phyloP scores from a whole-genome alignment of 2,329 filamentous ascomycete species.

The Colletotrichum sp. region DNA sequence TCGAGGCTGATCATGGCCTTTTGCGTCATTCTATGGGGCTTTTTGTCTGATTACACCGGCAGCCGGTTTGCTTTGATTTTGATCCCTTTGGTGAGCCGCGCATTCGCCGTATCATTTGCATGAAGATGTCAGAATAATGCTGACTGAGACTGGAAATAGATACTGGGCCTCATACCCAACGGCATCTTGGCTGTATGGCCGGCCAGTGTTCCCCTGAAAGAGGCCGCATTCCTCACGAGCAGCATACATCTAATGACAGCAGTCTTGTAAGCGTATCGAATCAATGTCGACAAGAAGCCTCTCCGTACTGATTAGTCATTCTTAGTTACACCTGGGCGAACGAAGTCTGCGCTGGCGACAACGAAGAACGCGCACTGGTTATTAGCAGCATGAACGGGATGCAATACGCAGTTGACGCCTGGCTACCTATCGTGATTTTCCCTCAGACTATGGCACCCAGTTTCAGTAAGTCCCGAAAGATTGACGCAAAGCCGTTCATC shows the following conservation, averaged over 20 bases:
- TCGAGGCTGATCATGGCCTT: conserved; percentile 25
- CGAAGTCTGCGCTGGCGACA: conserved; percentile 21
- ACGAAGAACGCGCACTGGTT: conserved; percentile 33
- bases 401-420: conserved; percentile 10
- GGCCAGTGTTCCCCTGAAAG: background rate
- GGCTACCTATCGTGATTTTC: conserved; percentile 9
- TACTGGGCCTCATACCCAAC: background rate
- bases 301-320: background rate
- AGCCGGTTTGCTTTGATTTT: background rate
- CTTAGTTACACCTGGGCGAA: conserved; percentile 5
- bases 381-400: conserved; percentile 33
- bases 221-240: conserved; percentile 6
- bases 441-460: conserved; percentile 1
- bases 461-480: background rate
- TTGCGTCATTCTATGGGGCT: conserved; percentile 24
- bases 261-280: background rate
- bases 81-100: background rate
- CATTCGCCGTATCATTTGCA: background rate
- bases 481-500: background rate
- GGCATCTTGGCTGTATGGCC: conserved; percentile 10
- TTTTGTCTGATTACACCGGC: conserved; percentile 24
- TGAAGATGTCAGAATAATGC: accelerated
- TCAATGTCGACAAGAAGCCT: accelerated
- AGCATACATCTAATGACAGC: conserved; percentile 12
- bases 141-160: background rate